These are phyloP conservation scores for Trichoderma asperellum DNA, from an alignment of 2,329 filamentous ascomycete genomes.

Conservation along the genomic window DNA sequence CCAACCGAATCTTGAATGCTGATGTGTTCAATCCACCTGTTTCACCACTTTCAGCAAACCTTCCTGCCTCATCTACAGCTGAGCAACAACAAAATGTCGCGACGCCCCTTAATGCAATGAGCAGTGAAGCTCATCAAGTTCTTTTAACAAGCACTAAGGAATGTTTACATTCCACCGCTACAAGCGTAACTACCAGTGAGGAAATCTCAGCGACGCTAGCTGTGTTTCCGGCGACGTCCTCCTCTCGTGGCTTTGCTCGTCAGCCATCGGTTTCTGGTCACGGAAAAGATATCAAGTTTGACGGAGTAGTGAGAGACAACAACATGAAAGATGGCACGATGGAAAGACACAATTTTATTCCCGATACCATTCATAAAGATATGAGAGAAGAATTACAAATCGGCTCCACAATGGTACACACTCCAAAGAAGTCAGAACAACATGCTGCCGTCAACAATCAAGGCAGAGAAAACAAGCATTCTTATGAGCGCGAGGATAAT, in stretches of 20 bases:
- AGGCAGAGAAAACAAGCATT: neutral
- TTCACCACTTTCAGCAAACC: neutral
- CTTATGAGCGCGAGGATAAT: neutral
- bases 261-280: neutral
- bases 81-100: neutral
- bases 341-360: neutral
- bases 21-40: neutral
- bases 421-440: neutral
- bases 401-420: neutral
- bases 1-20: neutral
- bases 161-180: neutral
- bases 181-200: neutral
- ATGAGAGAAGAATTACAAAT: neutral
- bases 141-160: neutral
- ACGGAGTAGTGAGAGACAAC: neutral
- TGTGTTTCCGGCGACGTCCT: neutral
- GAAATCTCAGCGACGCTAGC: neutral
- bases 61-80: neutral
- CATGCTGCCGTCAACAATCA: neutral
- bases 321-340: neutral
- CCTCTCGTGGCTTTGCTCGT: neutral
- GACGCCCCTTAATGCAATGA: neutral
- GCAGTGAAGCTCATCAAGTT: neutral
- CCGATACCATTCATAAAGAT: neutral
- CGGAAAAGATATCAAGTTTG: neutral